phyloP scores from a whole-genome alignment of 78 protist species.

The Tieghemostelium lacteum region DNA sequence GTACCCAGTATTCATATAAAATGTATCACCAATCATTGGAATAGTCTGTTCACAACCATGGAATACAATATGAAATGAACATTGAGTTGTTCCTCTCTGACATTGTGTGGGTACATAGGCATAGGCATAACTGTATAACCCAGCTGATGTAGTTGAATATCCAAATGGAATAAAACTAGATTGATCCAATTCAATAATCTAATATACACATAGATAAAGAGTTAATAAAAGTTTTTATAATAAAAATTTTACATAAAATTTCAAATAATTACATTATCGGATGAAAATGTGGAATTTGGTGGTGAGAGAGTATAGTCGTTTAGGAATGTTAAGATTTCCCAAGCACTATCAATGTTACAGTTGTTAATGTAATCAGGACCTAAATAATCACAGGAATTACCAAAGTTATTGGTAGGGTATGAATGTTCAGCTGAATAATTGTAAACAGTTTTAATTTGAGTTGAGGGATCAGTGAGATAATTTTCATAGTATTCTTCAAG shows the following conservation, averaged over 20 bases:
- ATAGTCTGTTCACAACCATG: slow-evolving; percentile 84
- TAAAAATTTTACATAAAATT: too few relatives aligned
- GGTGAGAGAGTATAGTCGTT: background rate
- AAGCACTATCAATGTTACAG: slow-evolving; percentile 76
- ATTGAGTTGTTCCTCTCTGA: slow-evolving; percentile 15
- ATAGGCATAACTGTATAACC: slow-evolving; percentile 63
- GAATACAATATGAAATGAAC: slow-evolving; percentile 76
- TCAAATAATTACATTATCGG: slow-evolving; percentile 48
- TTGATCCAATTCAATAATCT: slow-evolving; percentile 54
- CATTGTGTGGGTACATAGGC: slow-evolving; percentile 83
- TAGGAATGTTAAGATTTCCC: slow-evolving; percentile 33
- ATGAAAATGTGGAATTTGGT: slow-evolving; percentile 13
- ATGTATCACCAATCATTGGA: slow-evolving; percentile 37
- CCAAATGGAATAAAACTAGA: slow-evolving; percentile 37
- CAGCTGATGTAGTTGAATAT: slow-evolving; percentile 40
- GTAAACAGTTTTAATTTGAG: slow-evolving; percentile 15
- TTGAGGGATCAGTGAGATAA: background rate
- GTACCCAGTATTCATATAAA: slow-evolving; percentile 80
- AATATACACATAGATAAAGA: too few relatives aligned
- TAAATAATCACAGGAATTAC: slow-evolving; percentile 62
- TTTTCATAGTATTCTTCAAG: slow-evolving; percentile 47
- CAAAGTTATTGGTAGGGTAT: slow-evolving; percentile 62
- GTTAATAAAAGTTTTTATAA: too few relatives aligned
- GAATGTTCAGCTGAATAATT: slow-evolving; percentile 76
- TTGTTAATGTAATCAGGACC: slow-evolving; percentile 88